Evolutionary conservation across 345 rosid genomes (phyloP).

Genomic region (Camelina neglecta): DNA sequence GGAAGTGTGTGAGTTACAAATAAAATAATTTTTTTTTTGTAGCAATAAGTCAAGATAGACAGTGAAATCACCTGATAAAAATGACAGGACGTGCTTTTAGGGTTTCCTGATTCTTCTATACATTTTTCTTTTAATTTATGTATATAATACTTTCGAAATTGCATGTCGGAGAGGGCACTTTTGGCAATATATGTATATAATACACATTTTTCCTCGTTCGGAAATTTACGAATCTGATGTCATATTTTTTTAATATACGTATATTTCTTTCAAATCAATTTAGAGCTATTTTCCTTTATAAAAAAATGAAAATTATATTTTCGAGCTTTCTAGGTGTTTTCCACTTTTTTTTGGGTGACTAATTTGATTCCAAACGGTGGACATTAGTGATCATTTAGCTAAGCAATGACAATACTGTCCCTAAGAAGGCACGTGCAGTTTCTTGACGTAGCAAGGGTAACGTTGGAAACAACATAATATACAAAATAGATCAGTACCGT

Average conservation of each 20-base stretch:
- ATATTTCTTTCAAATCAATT: too few relatives aligned
- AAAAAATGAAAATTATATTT: neutral
- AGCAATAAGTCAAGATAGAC: constrained; percentile 40
- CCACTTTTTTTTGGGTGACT: neutral
- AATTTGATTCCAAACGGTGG: neutral
- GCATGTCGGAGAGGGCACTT: constrained; percentile 25
- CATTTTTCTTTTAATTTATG: constrained; percentile 23
- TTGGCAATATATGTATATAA: constrained; percentile 11
- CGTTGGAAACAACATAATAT: constrained; percentile 27
- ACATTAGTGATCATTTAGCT: neutral
- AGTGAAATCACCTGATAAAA: constrained; percentile 50
- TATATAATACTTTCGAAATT: constrained; percentile 24
- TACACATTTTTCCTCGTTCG: neutral
- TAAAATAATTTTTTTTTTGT: neutral
- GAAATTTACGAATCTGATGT: constrained; percentile 22
- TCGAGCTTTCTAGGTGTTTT: constrained; percentile 10
- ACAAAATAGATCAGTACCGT: constrained; percentile 16
- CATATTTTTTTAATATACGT: too few relatives aligned
- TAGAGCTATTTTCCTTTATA: too few relatives aligned
- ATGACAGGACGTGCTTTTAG: constrained; percentile 49
- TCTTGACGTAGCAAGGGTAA: constrained; percentile 28
- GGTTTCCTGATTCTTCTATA: constrained; percentile 33
- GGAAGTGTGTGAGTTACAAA: constrained; percentile 2
- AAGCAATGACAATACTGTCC: constrained; percentile 7
- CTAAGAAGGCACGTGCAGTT: constrained; percentile 21